phyloP scores from a whole-genome alignment of 176 grass and related monocot species.

The Alloteropsis semialata region DNA sequence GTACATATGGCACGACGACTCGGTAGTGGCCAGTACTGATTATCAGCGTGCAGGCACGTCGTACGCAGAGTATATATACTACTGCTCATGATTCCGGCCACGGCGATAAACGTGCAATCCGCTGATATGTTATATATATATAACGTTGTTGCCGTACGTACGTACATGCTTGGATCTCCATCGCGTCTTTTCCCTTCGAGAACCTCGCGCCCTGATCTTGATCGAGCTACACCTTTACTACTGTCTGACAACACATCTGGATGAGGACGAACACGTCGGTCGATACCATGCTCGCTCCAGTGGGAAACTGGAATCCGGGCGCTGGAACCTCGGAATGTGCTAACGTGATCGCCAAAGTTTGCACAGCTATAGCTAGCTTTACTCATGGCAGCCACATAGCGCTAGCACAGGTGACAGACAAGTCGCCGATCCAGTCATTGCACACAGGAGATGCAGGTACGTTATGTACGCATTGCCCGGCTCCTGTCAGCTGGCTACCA shows the following conservation, averaged over 20 bases:
- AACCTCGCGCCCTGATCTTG: not conserved
- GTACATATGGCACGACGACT: not conserved
- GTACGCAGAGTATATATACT: not conserved
- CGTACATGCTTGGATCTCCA: no score
- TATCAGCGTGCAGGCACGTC: not conserved
- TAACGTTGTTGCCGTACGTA: not conserved
- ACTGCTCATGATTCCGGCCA: slow-evolving; percentile 9
- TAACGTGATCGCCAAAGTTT: slow-evolving; percentile 20
- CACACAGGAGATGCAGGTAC: not conserved
- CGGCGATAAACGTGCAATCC: not conserved
- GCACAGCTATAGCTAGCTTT: not conserved
- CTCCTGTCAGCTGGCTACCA: not conserved
- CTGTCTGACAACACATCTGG: not conserved
- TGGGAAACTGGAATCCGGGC: not conserved
- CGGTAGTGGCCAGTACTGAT: not conserved
- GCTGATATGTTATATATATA: not conserved
- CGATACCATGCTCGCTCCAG: not conserved
- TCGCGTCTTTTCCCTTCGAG: not conserved
- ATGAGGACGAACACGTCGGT: not conserved
- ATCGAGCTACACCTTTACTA: not conserved
- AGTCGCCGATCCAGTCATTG: not conserved
- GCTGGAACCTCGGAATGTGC: slow-evolving; percentile 35
- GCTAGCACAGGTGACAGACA: slow-evolving; percentile 7
- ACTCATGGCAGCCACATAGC: not conserved
- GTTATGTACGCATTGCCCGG: not conserved